A percentile compares a stretch with the other conserved stretches of the same genome.
Conservation (phyloP, 768 basidiomycete species). For the Crucibulum laeve region DNA sequence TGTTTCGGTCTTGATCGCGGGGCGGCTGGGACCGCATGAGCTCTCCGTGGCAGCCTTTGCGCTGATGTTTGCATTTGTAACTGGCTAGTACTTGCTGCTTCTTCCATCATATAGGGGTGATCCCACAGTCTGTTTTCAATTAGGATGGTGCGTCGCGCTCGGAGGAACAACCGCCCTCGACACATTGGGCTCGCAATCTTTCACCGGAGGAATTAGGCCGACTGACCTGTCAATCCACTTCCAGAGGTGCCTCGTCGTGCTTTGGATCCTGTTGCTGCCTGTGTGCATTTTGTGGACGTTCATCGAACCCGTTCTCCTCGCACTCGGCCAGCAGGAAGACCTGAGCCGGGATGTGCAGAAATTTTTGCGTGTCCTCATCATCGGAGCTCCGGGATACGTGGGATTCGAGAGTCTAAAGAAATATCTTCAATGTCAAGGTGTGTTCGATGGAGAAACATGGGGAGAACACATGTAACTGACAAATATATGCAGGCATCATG, state of each 20-base stretch:
- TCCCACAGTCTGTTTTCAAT: slow-evolving; percentile 37
- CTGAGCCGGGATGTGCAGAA: slow-evolving; percentile 59
- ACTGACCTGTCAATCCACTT: slow-evolving; percentile 69
- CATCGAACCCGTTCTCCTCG: slow-evolving; percentile 56
- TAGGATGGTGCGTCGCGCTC: slow-evolving; percentile 75
- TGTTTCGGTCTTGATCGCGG: slow-evolving; percentile 55
- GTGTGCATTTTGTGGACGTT: slow-evolving; percentile 60
- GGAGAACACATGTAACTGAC: neutral
- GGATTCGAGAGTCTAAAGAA: slow-evolving; percentile 77
- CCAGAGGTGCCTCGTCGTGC: slow-evolving; percentile 61
- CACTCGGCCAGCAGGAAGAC: slow-evolving; percentile 53
- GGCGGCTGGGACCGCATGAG: slow-evolving; percentile 65
- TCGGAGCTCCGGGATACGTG: slow-evolving; percentile 70
- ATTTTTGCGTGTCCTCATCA: slow-evolving; percentile 60
- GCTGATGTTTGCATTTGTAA: slow-evolving; percentile 75
- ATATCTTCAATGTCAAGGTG: slow-evolving; percentile 78
- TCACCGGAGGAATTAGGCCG: slow-evolving; percentile 55
- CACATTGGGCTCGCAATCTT: slow-evolving; percentile 75
- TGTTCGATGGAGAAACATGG: slow-evolving; percentile 5
- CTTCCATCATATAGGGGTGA: slow-evolving; percentile 27
- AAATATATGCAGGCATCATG: slow-evolving; percentile 57
- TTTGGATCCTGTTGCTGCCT: slow-evolving; percentile 64
- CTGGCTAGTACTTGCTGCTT: slow-evolving; percentile 52
- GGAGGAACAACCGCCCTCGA: slow-evolving; percentile 79
- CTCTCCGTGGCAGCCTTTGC: slow-evolving; percentile 70